Conservation (phyloP, 495 filamentous ascomycete genomes). For the Xylaria bambusicola region DNA sequence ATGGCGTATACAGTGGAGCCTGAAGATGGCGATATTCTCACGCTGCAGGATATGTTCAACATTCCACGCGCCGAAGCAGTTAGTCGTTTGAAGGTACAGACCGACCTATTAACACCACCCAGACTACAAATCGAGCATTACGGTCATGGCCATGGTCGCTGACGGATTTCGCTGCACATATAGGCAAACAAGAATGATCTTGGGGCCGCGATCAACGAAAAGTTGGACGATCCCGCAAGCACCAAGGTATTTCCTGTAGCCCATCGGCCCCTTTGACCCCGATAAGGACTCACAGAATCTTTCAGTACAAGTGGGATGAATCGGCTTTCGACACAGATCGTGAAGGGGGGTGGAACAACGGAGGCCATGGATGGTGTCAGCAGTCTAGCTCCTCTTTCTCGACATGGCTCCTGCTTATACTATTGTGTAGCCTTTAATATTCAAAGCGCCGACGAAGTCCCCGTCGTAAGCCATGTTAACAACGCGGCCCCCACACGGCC, state of each 20-base stretch:
- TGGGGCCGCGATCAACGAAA: constrained; percentile 46
- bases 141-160: background rate
- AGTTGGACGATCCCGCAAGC: constrained; percentile 40
- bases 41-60: constrained; percentile 34
- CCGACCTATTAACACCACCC: background rate
- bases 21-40: constrained; percentile 27
- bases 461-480: constrained; percentile 33
- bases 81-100: constrained; percentile 41
- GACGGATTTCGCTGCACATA: constrained; percentile 15
- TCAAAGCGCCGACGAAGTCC: constrained; percentile 54
- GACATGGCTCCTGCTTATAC: constrained; percentile 19
- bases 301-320: constrained; percentile 53
- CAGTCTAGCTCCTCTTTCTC: constrained; percentile 2
- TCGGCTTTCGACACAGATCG: constrained; percentile 44
- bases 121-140: too few species aligned
- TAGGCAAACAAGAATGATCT: constrained; percentile 47
- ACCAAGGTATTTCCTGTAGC: constrained; percentile 36
- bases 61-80: constrained; percentile 37
- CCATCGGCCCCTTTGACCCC: background rate
- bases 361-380: constrained; percentile 38
- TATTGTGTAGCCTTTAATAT: constrained; percentile 55
- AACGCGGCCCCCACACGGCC: constrained; percentile 66
- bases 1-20: constrained; percentile 36
- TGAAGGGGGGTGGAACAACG: constrained; percentile 40
- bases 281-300: constrained; percentile 25